A percentile compares a stretch with the other conserved stretches of the same genome.
Evolutionary conservation across 2,329 filamentous ascomycete genomes (phyloP).

Genomic region (Elsinoe ampelina): DNA sequence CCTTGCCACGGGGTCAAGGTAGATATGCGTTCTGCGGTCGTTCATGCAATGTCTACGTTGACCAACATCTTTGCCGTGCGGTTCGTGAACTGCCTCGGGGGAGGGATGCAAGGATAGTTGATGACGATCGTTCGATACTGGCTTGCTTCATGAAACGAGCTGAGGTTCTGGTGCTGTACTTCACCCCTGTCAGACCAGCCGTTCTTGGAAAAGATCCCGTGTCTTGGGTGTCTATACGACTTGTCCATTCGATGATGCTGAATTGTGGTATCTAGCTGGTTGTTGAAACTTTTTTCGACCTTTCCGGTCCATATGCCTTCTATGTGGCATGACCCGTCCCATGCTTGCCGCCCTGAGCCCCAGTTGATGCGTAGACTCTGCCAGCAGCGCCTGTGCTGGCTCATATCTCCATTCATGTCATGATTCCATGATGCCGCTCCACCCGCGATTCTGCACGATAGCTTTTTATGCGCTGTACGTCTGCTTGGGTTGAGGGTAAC

Average conservation of each 20-base stretch:
- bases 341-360: conserved; percentile 6
- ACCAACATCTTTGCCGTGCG: no score
- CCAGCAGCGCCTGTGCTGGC: conserved; percentile 11
- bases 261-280: conserved; percentile 26
- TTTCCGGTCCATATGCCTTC: conserved; percentile 6
- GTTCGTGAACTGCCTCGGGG: no score
- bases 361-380: conserved; percentile 12
- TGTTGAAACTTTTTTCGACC: conserved; percentile 24
- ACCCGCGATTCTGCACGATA: neutral
- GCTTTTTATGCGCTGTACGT: conserved; percentile 23
- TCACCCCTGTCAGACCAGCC: neutral
- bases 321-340: conserved; percentile 6
- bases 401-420: neutral
- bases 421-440: neutral
- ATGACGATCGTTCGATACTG: no score
- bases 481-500: conserved; percentile 32
- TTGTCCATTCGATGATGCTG: neutral
- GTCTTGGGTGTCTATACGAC: neutral
- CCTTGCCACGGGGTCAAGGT: no score
- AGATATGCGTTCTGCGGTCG: no score
- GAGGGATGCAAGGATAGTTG: no score
- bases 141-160: neutral
- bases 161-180: neutral
- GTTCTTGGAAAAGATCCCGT: no score
- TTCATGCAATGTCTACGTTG: no score